Base-by-base conservation (phyloP, 2,329 filamentous ascomycete species). In the Penicillium sp. region DNA sequence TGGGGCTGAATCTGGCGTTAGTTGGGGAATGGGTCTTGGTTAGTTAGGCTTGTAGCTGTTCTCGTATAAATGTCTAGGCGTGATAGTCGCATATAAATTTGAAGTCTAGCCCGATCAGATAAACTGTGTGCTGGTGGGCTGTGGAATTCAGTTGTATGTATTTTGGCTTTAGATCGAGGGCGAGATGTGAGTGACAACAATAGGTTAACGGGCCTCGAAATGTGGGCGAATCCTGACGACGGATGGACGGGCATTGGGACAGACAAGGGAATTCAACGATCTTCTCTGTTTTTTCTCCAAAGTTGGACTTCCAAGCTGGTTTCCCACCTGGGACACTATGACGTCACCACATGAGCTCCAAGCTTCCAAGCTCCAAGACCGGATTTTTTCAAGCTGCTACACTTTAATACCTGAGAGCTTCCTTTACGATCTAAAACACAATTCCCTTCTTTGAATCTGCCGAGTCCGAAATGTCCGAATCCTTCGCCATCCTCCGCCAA, bases 401-500 rank as follows among this genome's bases (percentile, higher is more conserved):
- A 34, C 11, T 1, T 46, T 10, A 9, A 10, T 1, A 8, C 5
- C 6, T 16, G 5, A 46, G 11, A 11, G n/a, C 13, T 10, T 21
- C 10, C 13, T 16, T 23, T n/a, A 31, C 27, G 9, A 29, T 11
- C 4, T 11, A 31, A 11, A 31, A 5, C 29, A 31, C 29, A 31
- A 31, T 5, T 31, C 11, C 31, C 11, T 31, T 31, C 11, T 0
- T 31, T 31, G 31, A 31, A 2, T 5, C 31, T 1, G n/a, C 11
- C 11, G 2, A 25, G 8, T 29, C 5, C 25, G 54, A 39, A 39
- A 71, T 70, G 59, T 68, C 75, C 46, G 78, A 82, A 57, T 78
- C 79, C 3, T 68, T 82, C 48, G 78, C 81, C 16, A 65, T 77
- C 38, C 71, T 82, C 64, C 78, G 81, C 51, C 78, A 74, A 58